Conservation (phyloP, 352 stramenopile genomes). For the Globisporangium polare region DNA sequence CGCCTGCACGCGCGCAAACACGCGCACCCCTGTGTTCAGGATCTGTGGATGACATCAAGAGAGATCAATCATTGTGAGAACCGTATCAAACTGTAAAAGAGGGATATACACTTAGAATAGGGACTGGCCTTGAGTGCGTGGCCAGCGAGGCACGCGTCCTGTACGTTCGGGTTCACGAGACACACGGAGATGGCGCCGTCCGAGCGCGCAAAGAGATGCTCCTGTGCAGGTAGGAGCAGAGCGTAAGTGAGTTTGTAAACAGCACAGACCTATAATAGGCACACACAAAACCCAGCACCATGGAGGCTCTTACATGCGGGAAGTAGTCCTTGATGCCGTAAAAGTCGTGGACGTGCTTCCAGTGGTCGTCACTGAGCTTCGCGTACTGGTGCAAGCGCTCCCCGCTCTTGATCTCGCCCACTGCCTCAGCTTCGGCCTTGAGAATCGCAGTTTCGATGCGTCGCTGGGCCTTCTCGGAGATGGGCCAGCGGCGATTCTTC, state of each 20-base stretch:
- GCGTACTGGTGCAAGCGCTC: slow-evolving; percentile 44
- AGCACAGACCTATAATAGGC: not conserved
- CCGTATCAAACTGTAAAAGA: not conserved
- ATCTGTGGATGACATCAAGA: slow-evolving; percentile 28
- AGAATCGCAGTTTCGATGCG: slow-evolving; percentile 10
- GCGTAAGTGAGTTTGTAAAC: slow-evolving; percentile 1
- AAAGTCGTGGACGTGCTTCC: slow-evolving; percentile 53
- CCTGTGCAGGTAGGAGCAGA: slow-evolving; percentile 21
- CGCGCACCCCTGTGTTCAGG: slow-evolving; percentile 84
- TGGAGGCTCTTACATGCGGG: slow-evolving; percentile 30
- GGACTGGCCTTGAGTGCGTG: slow-evolving; percentile 37
- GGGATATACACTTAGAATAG: too few relatives aligned
- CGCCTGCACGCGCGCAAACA: slow-evolving; percentile 73
- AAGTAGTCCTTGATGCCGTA: slow-evolving; percentile 67
- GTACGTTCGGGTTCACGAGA: slow-evolving; percentile 53
- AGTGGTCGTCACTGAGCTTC: slow-evolving; percentile 45
- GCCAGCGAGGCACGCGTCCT: slow-evolving; percentile 50
- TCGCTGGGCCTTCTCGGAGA: slow-evolving; percentile 30
- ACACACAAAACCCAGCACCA: not conserved
- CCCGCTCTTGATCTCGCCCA: not conserved
- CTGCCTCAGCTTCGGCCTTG: slow-evolving; percentile 12
- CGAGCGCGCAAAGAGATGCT: slow-evolving; percentile 59
- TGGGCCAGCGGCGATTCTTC: slow-evolving; percentile 38
- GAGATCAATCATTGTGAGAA: not conserved
- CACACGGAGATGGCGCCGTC: slow-evolving; percentile 63